Conservation (phyloP, 495 filamentous ascomycete genomes). For the Oidiodendron maius region DNA sequence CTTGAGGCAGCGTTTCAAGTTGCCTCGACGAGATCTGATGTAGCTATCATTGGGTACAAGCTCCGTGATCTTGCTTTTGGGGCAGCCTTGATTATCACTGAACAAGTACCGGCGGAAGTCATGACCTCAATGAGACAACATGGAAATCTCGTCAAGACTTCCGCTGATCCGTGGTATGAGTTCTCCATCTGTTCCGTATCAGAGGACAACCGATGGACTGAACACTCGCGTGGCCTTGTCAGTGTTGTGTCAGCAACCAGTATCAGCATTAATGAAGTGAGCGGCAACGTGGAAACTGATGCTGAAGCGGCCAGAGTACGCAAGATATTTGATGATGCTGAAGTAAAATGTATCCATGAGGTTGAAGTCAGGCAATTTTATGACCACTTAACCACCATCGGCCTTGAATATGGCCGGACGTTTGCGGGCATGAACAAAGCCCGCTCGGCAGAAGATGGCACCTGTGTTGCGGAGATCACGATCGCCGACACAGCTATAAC, state of each 20-base stretch:
- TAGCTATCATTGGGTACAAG: neutral
- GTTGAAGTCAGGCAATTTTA: too few relatives aligned
- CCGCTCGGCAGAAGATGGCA: too few relatives aligned
- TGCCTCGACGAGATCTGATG: neutral
- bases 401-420: neutral
- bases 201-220: neutral
- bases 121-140: neutral
- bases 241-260: too few relatives aligned
- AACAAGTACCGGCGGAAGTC: neutral
- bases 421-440: neutral
- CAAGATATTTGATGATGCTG: too few relatives aligned
- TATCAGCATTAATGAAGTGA: too few relatives aligned
- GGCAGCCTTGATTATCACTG: neutral
- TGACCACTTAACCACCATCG: too few relatives aligned
- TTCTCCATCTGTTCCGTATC: neutral
- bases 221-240: neutral
- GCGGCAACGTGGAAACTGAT: too few relatives aligned
- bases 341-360: too few relatives aligned
- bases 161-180: neutral
- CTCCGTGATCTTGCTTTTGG: neutral
- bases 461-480: too few relatives aligned
- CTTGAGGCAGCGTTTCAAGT: constrained; percentile 36
- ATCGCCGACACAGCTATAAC: too few relatives aligned
- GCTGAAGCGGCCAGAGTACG: too few relatives aligned
- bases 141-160: neutral